phyloP scores from a whole-genome alignment of 1,284 basidiomycete genomes.

The Ganoderma lucidum region DNA sequence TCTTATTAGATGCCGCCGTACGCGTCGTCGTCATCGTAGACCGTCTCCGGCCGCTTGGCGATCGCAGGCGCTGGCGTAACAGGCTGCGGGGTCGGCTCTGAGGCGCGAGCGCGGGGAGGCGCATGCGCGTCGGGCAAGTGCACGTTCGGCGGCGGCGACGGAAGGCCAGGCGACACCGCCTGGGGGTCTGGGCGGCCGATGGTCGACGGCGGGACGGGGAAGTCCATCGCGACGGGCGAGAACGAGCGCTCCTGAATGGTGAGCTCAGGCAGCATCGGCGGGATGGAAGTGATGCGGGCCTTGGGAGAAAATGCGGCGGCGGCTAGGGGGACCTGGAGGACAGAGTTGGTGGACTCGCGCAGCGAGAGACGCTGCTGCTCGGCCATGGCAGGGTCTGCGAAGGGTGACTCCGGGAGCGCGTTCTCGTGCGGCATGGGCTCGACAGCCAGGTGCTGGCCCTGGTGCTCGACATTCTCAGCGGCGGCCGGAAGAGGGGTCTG shows the following conservation, averaged over 20 bases:
- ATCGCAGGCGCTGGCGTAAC: constrained; percentile 13
- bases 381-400: constrained; percentile 34
- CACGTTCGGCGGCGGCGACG: constrained; percentile 35
- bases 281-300: constrained; percentile 55
- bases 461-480: constrained; percentile 27
- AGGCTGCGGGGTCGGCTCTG: constrained; percentile 26
- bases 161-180: constrained; percentile 36
- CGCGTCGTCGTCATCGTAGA: constrained; percentile 68
- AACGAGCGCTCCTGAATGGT: constrained; percentile 42
- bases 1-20: constrained; percentile 70
- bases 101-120: constrained; percentile 22
- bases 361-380: constrained; percentile 37
- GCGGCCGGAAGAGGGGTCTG: constrained; percentile 16
- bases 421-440: constrained; percentile 26
- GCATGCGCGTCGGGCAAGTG: constrained; percentile 38
- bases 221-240: constrained; percentile 47
- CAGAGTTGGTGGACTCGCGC: constrained; percentile 45
- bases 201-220: constrained; percentile 37
- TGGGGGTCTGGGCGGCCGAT: constrained; percentile 35
- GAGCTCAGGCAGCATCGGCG: constrained; percentile 65
- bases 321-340: constrained; percentile 53
- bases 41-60: constrained; percentile 48
- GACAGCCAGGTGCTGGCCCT: constrained; percentile 23
- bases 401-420: constrained; percentile 35
- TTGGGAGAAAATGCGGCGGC: constrained; percentile 35